A percentile compares a stretch with the other conserved stretches of the same genome.
Conservation (phyloP, 2,329 filamentous ascomycete genomes). For the Thelonectria rubi region DNA sequence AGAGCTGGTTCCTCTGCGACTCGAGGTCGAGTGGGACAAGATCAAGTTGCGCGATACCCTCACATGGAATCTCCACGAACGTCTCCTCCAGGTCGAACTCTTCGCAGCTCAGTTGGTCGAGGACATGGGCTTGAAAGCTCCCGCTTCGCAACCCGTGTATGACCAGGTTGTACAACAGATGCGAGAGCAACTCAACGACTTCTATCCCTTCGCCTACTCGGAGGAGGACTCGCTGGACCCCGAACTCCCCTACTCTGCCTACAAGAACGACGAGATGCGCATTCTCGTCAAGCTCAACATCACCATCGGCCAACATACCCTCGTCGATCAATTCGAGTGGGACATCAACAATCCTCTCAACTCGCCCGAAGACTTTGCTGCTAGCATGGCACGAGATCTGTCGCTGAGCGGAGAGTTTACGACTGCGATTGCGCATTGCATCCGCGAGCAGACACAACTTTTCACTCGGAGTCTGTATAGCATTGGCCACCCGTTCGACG, state of each 20-base stretch:
- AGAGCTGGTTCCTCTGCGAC: conserved; percentile 86
- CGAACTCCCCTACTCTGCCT: conserved; percentile 87
- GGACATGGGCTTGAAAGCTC: conserved; percentile 83
- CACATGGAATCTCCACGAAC: conserved; percentile 97
- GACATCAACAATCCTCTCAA: conserved; percentile 96
- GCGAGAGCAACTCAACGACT: conserved; percentile 89
- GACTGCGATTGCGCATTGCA: conserved; percentile 96
- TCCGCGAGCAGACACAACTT: conserved; percentile 93
- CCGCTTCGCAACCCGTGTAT: conserved; percentile 70
- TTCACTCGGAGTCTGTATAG: conserved; percentile 95
- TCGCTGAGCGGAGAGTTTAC: conserved; percentile 95
- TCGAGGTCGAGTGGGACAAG: conserved; percentile 96
- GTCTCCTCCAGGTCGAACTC: conserved; percentile 78
- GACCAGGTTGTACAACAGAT: conserved; percentile 74
- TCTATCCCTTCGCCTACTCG: conserved; percentile 89
- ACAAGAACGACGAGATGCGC: conserved; percentile 99
- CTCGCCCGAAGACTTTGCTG: conserved; percentile 92
- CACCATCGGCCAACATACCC: conserved; percentile 91
- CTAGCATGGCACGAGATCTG: conserved; percentile 87
- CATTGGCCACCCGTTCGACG: conserved; percentile 93
- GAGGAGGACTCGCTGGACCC: conserved; percentile 92
- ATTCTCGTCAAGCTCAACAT: conserved; percentile 96
- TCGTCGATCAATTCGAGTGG: conserved; percentile 99
- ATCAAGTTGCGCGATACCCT: conserved; percentile 96
- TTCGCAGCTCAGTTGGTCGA: conserved; percentile 93